Evolutionary conservation across 257 asterid species (phyloP), one percentile per base, ranked within the genome.

Genomic region (Petunia secreta): DNA sequence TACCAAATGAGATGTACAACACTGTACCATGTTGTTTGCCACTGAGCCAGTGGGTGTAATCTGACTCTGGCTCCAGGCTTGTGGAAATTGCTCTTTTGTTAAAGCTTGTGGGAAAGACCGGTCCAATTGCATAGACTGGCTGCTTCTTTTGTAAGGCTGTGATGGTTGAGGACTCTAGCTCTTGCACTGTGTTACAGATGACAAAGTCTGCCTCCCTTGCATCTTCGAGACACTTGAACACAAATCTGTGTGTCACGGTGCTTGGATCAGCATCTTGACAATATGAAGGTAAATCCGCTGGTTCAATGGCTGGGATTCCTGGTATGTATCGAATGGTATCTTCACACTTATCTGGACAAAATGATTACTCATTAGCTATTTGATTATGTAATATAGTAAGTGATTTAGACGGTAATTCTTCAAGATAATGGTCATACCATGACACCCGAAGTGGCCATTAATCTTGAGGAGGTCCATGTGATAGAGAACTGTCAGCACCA

Each of bases 401-500:
- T 4, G 57, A 68, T 16, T 25, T 8, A 68, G n/a, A 16, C 40
- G 16, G 58, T 68, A 68, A 44, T 68, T 40, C 40, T 68, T 68
- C 9, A 68, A 16, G 76, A 68, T 44, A 44, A n/a, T 11, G 8
- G 9, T 68, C 79, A 36, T 80, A 67, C 90, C 90, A 34, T 60
- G 37, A 43, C 79, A 87, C 0, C 84, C 89, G 8, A 85, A 85
- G 36, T 89, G 91, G 50, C 94, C 90, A 34, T 89, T 86, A 60
- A 77, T 52, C 63, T 84, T 75, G 1, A 91, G 82, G 14, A 92
- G 87, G 59, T 92, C 80, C 85, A 80, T 65, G 83, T 89, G 91
- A 81, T 87, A 88, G 46, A 84, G 82, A 14, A 84, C 6, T 0
- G 91, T 84, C 78, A 85, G 89, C 0, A 84, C 90, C 6, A 87